Evolutionary conservation across 768 basidiomycete genomes (phyloP).

Genomic region (Hericium rajendrae): DNA sequence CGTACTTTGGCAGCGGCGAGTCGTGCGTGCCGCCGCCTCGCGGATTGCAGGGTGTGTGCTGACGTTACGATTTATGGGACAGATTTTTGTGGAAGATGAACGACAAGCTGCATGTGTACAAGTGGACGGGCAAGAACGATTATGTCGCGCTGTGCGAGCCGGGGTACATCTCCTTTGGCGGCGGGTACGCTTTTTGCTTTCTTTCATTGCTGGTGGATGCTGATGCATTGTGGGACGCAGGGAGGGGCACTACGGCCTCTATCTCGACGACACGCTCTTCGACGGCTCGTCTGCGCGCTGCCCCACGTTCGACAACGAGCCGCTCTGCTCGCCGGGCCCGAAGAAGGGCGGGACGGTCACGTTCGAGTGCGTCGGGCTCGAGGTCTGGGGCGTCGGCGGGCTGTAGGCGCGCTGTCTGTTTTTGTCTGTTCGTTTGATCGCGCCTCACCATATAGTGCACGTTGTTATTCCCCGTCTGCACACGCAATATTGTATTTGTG

Average conservation of each 20-base stretch:
- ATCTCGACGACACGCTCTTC: slow-evolving; percentile 72
- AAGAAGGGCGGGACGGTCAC: slow-evolving; percentile 35
- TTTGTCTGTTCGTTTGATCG: too few species aligned
- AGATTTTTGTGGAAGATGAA: slow-evolving; percentile 74
- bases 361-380: slow-evolving; percentile 90
- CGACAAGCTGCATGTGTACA: slow-evolving; percentile 49
- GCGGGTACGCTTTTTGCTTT: slow-evolving; percentile 51
- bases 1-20: slow-evolving; percentile 86
- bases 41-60: background rate
- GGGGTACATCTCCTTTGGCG: slow-evolving; percentile 79
- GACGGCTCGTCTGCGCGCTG: slow-evolving; percentile 80
- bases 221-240: slow-evolving; percentile 25
- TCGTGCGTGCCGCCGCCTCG: slow-evolving; percentile 40
- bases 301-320: slow-evolving; percentile 82
- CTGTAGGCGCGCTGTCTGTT: background rate
- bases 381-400: slow-evolving; percentile 75
- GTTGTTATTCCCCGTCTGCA: too few species aligned
- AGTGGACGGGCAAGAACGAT: slow-evolving; percentile 82
- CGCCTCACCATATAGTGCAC: too few species aligned
- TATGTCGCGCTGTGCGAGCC: slow-evolving; percentile 84
- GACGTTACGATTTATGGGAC: background rate
- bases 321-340: slow-evolving; percentile 48
- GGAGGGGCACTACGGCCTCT: slow-evolving; percentile 83
- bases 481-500: too few species aligned
- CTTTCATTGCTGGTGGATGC: slow-evolving; percentile 3